Base-by-base conservation (phyloP, 2,329 filamentous ascomycete genomes). In the Botrytis deweyae region DNA sequence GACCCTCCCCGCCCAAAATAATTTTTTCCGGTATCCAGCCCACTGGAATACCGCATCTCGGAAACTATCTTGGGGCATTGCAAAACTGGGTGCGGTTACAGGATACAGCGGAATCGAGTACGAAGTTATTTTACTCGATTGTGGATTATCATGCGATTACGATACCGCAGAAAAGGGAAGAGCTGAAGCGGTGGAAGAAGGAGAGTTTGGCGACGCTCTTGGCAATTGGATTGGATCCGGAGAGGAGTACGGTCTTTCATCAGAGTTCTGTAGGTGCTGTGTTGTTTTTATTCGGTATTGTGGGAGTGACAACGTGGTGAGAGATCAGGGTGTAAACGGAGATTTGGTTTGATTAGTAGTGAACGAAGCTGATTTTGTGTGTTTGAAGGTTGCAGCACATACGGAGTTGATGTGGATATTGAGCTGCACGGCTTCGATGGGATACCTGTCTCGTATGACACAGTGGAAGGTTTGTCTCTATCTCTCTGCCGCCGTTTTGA, bases 21-120 rank as follows among this genome's bases (percentile, higher is more conserved):
- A 89, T 98, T 79, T 98, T 99, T 85, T 98, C 96, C 5, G 96
- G 95, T 71, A 99, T 99, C 78, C 96, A 99, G 83, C 96, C 96
- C 29, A 99, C 96, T 0, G 96, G 95, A 52, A 88, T 97, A 38
- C 96, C 96, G 22, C 96, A 99, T 82, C 85, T 99, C 44, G 96
- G 96, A 72, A 99, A 99, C 84, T 99, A 98, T 83, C 88, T 97
- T 18, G 96, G 96, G 40, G 96, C 96, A 25, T 85, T 99, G 72
- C 89, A 90, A 69, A 90, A 94, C 86, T 99, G 96, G 96, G 92
- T 92, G 65, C 87, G 87, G 75, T 86, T 98, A 12, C 95, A 99
- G 77, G 85, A 94, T 75, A 84, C 87, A 55, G 86, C 89, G 0
- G 77, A 84, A 0, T 81, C 86, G 3, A 84, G 84, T 7, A 88